These are phyloP conservation scores for Globisporangium carolinianum DNA, from an alignment of 352 stramenopile genomes.

Conservation along the genomic window DNA sequence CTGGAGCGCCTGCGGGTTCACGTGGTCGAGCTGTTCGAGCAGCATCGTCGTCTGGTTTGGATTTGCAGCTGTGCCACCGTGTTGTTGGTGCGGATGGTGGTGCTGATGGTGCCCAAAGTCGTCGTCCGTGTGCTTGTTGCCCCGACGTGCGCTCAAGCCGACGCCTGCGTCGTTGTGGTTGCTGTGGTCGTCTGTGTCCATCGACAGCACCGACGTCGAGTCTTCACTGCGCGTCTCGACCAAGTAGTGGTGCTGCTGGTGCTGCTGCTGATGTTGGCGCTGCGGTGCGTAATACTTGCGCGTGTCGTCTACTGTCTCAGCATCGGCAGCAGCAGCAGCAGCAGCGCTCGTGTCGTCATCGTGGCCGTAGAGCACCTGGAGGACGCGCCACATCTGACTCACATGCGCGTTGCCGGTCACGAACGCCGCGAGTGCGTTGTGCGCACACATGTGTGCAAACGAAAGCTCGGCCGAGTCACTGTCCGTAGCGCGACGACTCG, in stretches of 20 bases:
- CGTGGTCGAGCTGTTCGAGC: slow-evolving; percentile 77
- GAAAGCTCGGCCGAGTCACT: slow-evolving; percentile 14
- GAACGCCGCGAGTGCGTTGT: slow-evolving; percentile 77
- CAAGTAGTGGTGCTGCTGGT: slow-evolving; percentile 11
- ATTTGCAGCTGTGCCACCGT: slow-evolving; percentile 12
- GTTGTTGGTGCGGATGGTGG: background rate
- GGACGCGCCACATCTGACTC: slow-evolving; percentile 83
- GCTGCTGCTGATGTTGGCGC: slow-evolving; percentile 2
- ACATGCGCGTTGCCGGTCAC: slow-evolving; percentile 66
- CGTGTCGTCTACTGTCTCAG: background rate
- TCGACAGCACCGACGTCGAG: slow-evolving; percentile 13
- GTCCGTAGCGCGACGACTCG: background rate
- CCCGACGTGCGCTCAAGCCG: slow-evolving; percentile 4
- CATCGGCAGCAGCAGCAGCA: background rate
- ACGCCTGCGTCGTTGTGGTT: slow-evolving; percentile 10
- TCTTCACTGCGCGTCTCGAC: slow-evolving; percentile 12
- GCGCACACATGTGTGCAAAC: slow-evolving; percentile 72
- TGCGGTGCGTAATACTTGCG: slow-evolving; percentile 7
- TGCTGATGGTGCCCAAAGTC: background rate
- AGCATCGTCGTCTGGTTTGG: slow-evolving; percentile 70
- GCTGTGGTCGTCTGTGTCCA: slow-evolving; percentile 16
- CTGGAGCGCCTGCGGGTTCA: slow-evolving; percentile 85
- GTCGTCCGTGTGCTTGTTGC: slow-evolving; percentile 13
- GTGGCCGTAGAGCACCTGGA: slow-evolving; percentile 63
- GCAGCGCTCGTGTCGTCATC: slow-evolving; percentile 15